phyloP scores from a whole-genome alignment of 75 land plant species.

The Picea sitchensis region DNA sequence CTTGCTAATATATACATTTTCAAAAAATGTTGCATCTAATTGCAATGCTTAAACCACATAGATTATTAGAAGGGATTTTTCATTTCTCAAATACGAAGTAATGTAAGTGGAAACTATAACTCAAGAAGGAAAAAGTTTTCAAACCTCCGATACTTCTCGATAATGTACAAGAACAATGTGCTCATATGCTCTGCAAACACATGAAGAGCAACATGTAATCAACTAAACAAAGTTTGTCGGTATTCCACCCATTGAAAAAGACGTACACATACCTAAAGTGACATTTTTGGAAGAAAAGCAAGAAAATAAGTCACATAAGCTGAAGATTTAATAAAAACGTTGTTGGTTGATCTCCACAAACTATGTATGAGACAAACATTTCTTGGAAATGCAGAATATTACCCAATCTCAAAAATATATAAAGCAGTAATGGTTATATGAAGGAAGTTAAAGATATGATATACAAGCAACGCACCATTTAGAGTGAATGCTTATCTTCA shows the following conservation, averaged over 20 bases:
- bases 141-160: conserved; percentile 69
- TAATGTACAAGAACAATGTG: conserved; percentile 91
- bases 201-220: background rate
- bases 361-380: background rate
- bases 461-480: too few relatives aligned
- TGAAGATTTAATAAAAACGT: background rate
- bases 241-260: background rate
- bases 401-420: background rate
- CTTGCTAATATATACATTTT: too few relatives aligned
- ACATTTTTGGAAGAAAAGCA: background rate
- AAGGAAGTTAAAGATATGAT: background rate
- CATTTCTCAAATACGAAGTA: background rate
- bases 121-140: background rate
- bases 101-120: background rate
- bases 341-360: background rate
- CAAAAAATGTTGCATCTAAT: background rate
- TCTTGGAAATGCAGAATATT: background rate
- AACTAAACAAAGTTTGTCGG: background rate
- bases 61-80: background rate
- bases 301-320: background rate
- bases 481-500: background rate
- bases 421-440: background rate
- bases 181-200: conserved; percentile 54
- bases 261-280: background rate
- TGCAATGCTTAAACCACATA: background rate